A percentile compares a stretch with the other conserved stretches of the same genome.
Evolutionary conservation across 2,329 filamentous ascomycete genomes (phyloP).

Genomic region (Fusarium equiseti): DNA sequence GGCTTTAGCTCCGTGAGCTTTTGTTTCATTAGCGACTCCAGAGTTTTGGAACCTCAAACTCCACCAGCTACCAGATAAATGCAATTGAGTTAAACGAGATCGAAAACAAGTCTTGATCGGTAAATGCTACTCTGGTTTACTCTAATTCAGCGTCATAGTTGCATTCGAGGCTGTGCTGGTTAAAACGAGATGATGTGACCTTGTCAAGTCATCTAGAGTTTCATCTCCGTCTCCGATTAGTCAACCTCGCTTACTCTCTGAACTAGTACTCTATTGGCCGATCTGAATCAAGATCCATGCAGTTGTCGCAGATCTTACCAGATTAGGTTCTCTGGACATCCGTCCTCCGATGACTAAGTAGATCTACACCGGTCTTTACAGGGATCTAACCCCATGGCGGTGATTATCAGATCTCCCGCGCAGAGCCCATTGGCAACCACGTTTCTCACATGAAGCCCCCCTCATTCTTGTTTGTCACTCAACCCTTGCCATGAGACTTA

Average conservation of each 20-base stretch:
- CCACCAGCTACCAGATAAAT: neutral
- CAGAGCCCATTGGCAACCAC: conserved; percentile 12
- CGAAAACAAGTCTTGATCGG: neutral
- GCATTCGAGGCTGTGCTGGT: conserved; percentile 3
- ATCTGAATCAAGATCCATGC: neutral
- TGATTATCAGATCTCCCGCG: conserved; percentile 14
- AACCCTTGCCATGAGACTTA: conserved; percentile 8
- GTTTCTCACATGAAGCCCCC: conserved; percentile 8
- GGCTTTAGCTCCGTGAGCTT: neutral
- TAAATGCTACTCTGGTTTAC: neutral
- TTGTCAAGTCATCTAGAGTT: neutral
- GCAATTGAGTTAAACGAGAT: neutral
- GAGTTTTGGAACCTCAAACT: neutral
- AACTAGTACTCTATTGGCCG: neutral
- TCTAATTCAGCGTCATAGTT: neutral
- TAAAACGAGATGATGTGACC: conserved; percentile 15
- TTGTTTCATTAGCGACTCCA: conserved; percentile 2
- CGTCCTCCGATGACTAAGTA: conserved; percentile 22
- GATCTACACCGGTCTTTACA: conserved; percentile 4
- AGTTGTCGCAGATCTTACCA: neutral
- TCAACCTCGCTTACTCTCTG: rapidly evolving
- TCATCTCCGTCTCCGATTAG: conserved; percentile 15
- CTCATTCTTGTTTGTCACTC: conserved; percentile 5
- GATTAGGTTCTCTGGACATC: neutral
- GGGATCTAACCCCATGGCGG: neutral